Conservation (phyloP, 306 rosid species). For the Cucumis melo region DNA sequence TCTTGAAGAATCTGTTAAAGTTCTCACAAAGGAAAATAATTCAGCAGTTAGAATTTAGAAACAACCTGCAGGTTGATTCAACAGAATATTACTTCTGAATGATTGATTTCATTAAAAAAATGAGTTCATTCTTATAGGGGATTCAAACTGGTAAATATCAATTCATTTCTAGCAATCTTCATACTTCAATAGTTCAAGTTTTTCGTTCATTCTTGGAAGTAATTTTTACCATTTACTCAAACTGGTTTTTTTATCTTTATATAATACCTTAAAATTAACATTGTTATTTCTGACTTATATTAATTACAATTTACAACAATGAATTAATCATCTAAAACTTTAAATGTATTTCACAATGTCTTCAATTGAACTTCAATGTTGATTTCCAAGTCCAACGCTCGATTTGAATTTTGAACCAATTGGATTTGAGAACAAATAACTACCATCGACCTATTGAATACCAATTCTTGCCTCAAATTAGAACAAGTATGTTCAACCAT, state of each 20-base stretch:
- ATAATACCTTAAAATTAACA: not conserved
- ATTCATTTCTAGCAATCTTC: not conserved
- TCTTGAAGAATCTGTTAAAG: slow-evolving; percentile 26
- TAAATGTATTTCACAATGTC: not conserved
- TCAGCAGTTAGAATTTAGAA: not conserved
- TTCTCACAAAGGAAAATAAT: slow-evolving; percentile 6
- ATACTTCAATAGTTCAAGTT: not conserved
- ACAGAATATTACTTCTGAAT: not conserved
- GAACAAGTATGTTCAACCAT: not conserved
- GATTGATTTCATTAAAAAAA: not conserved
- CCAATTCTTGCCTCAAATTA: not conserved
- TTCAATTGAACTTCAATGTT: not conserved
- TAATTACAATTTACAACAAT: not conserved
- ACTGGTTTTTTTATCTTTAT: not conserved
- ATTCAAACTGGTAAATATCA: not conserved
- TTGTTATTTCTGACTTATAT: not conserved
- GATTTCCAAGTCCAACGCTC: not conserved
- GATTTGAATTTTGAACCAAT: not conserved
- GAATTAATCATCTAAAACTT: not conserved
- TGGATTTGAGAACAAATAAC: not conserved
- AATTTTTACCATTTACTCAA: not conserved
- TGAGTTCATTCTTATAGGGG: not conserved
- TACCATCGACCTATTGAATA: not conserved
- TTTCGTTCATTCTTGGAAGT: not conserved
- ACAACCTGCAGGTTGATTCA: not conserved